Evolutionary conservation across 148 eudicot genomes (phyloP).

Genomic region (Rhododendron kiyosumense): DNA sequence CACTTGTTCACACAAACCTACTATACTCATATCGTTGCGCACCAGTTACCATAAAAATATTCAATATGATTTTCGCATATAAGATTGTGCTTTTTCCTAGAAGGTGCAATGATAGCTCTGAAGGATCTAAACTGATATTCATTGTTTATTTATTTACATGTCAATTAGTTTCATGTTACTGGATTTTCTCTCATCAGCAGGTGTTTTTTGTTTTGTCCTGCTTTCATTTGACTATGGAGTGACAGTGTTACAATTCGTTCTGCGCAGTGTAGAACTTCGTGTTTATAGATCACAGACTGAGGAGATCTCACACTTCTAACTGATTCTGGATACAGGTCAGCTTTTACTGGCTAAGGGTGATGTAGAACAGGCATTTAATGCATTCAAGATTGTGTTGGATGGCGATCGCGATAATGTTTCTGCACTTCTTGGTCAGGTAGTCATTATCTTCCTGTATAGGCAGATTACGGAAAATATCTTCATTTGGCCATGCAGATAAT

Average conservation of each 20-base stretch:
- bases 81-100: neutral
- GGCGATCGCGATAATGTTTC: constrained; percentile 88
- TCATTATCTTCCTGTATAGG: neutral
- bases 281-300: neutral
- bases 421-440: constrained; percentile 99
- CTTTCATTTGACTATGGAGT: constrained; percentile 1
- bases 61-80: neutral
- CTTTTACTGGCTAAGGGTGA: constrained; percentile 94
- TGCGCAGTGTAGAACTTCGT: neutral
- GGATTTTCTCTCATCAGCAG: neutral
- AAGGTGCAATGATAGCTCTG: neutral
- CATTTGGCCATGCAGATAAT: neutral
- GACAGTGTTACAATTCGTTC: neutral
- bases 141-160: neutral
- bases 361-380: constrained; percentile 73
- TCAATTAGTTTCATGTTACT: neutral
- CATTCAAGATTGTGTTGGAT: constrained; percentile 88
- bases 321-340: constrained; percentile 53
- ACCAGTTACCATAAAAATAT: neutral
- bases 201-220: neutral
- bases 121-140: neutral
- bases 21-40: too few species aligned
- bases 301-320: neutral
- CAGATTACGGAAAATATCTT: neutral
- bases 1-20: too few species aligned